A percentile compares a stretch with the other conserved stretches of the same genome.
phyloP scores from a whole-genome alignment of 2,329 filamentous ascomycete species.

The Nigrospora oryzae region DNA sequence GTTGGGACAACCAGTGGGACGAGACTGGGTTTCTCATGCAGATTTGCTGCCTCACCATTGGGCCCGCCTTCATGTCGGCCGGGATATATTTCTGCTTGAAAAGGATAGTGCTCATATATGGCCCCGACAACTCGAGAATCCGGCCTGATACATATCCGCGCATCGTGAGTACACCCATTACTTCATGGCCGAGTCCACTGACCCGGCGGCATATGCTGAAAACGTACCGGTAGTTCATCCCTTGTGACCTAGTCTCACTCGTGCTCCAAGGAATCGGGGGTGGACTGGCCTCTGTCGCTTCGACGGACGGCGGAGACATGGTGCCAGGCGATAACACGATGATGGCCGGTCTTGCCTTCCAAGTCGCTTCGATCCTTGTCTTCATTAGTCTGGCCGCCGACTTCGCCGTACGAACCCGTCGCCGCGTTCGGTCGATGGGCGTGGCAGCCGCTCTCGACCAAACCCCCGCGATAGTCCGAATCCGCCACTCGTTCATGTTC shows the following conservation, averaged over 20 bases:
- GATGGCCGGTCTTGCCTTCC: slow-evolving; percentile 54
- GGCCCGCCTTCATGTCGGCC: slow-evolving; percentile 55
- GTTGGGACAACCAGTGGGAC: slow-evolving; percentile 44
- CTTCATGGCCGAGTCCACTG: no score
- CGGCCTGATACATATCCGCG: slow-evolving; percentile 37
- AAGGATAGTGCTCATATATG: slow-evolving; percentile 38
- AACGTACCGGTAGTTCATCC: slow-evolving; percentile 40
- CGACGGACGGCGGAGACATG: slow-evolving; percentile 23
- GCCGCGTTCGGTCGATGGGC: slow-evolving; percentile 13
- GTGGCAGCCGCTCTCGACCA: slow-evolving; percentile 27
- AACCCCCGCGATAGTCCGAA: slow-evolving; percentile 21
- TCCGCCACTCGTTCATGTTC: slow-evolving; percentile 36
- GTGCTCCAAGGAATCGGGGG: slow-evolving; percentile 53
- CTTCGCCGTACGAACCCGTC: slow-evolving; percentile 35
- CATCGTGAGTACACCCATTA: slow-evolving; percentile 27
- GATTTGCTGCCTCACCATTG: slow-evolving; percentile 54
- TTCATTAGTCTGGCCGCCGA: slow-evolving; percentile 44
- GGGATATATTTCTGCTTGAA: slow-evolving; percentile 55
- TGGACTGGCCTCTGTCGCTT: slow-evolving; percentile 38
- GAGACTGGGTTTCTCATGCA: slow-evolving; percentile 43
- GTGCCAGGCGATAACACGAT: slow-evolving; percentile 50
- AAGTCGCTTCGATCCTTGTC: slow-evolving; percentile 46
- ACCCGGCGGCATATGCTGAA: neutral
- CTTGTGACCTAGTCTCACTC: slow-evolving; percentile 53
- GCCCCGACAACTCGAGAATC: slow-evolving; percentile 38